Evolutionary conservation across 768 basidiomycete species (phyloP).

Genomic region (Cyclocybe aegerita): DNA sequence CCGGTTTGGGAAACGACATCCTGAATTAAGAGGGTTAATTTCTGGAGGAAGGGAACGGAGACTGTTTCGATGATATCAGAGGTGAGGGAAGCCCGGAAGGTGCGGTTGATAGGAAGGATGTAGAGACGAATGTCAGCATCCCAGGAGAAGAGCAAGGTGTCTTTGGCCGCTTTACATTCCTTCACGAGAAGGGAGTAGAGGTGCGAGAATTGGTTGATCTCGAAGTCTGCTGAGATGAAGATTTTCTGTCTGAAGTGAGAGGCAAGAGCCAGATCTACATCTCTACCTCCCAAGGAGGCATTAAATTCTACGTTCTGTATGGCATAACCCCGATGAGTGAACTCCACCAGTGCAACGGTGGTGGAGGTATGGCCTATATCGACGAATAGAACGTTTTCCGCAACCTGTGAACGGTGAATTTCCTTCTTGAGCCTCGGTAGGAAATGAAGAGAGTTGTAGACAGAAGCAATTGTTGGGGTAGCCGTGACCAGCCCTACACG

Average conservation of each 20-base stretch:
- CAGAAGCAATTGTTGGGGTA: not conserved
- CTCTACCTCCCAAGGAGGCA: not conserved
- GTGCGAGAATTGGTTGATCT: not conserved
- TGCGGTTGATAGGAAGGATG: not conserved
- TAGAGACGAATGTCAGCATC: not conserved
- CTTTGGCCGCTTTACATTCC: not conserved
- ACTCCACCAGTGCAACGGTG: not conserved
- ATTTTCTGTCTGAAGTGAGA: not conserved
- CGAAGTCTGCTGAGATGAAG: not conserved
- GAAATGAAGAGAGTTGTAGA: not conserved
- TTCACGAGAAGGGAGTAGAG: not conserved
- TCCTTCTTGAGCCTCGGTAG: not conserved
- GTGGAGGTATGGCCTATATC: not conserved
- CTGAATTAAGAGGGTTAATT: not conserved
- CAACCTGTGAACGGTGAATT: no score
- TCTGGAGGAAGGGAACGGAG: not conserved
- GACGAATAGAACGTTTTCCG: not conserved
- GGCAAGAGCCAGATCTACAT: conserved; percentile 1
- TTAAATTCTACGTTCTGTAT: not conserved
- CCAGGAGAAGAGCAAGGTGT: not conserved
- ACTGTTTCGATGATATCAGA: not conserved
- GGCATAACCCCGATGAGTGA: not conserved
- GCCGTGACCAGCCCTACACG: not conserved
- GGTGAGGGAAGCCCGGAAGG: not conserved
- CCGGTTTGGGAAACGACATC: not conserved